Base-by-base conservation (phyloP, 2,329 filamentous ascomycete genomes). In the Cercospora zeae-maydis region DNA sequence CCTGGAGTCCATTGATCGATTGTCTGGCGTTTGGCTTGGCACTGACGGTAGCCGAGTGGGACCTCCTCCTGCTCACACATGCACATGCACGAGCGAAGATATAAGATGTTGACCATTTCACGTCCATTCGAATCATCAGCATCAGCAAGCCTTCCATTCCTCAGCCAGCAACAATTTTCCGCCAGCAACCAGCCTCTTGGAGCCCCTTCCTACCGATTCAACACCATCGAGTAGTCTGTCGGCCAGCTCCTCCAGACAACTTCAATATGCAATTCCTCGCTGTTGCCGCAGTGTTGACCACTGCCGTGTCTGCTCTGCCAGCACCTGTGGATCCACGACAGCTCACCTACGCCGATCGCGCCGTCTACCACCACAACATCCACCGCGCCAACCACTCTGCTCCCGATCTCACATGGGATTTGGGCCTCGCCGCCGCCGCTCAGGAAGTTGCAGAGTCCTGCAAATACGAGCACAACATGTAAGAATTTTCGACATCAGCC, bases 381-480 rank as follows among this genome's bases (percentile, higher is more conserved):
- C 64, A 66, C 49, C 61, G 64, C n/a, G 13, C 49, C 9, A 66
- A 66, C 51, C 64, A 66, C 57, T 66, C 64, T n/a, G 58, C 59
- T 58, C 39, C 77, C 24, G 82, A 79, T 49, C 74, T 96, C 51
- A 74, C 72, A 54, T 97, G 90, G 89, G 83, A 87, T 71, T 72
- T 78, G n/a, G 78, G 79, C 49, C 83, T 91, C 60, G 88, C 86
- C 61, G 73, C 76, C 62, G 90, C 83, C 65, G 92, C 92, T 37
- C 68, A 79, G 56, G 78, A 78, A 59, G 84, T 87, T 56, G 91
- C 91, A 63, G 72, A 82, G 24, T 81, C 75, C 24, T 96, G 92
- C 76, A 80, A 83, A 39, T 93, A 92, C 69, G 81, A 79, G 37
- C 93, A 97, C 76, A 83, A 92, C 75, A 85, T 86, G 88, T 91